These are phyloP conservation scores for Auxenochlorella pyrenoidosa DNA, from an alignment of 139 green algal species.

Conservation along the genomic window DNA sequence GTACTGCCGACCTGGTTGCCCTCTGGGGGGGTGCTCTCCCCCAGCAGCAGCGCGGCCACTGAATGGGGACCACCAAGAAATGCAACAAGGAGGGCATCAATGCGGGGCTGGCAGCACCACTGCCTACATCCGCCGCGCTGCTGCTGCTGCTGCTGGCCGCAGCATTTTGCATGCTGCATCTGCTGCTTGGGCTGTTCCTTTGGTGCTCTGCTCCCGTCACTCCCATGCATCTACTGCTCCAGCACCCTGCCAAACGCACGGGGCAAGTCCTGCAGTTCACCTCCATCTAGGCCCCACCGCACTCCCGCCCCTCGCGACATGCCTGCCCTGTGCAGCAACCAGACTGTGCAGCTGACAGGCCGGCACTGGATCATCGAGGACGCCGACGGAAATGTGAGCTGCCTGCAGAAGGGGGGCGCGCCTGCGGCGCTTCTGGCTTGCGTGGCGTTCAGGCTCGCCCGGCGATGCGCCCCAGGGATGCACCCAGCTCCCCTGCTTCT, in stretches of 20 bases:
- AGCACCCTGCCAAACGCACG: too few species aligned
- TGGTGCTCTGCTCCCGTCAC: too few species aligned
- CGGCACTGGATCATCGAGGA: slow-evolving; percentile 53
- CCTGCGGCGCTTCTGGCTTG: too few species aligned
- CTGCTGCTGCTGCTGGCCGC: background rate
- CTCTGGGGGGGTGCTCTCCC: background rate
- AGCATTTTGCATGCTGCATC: too few species aligned
- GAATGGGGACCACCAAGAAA: background rate
- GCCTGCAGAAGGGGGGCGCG: too few species aligned
- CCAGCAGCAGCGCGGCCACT: background rate
- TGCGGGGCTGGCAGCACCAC: background rate
- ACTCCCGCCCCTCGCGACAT: background rate
- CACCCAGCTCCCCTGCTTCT: too few species aligned
- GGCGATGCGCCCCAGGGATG: too few species aligned
- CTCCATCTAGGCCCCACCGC: too few species aligned
- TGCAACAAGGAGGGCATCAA: background rate
- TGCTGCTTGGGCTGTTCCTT: too few species aligned
- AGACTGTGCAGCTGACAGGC: slow-evolving; percentile 47
- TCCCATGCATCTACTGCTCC: too few species aligned
- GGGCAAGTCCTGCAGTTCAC: too few species aligned
- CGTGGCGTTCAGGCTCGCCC: too few species aligned
- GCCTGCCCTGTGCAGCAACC: background rate
- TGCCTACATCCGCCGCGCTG: background rate
- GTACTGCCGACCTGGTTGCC: slow-evolving; percentile 38
- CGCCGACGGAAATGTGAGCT: background rate